Evolutionary conservation across 2,329 filamentous ascomycete species (phyloP).

Genomic region (Alternaria sp.): DNA sequence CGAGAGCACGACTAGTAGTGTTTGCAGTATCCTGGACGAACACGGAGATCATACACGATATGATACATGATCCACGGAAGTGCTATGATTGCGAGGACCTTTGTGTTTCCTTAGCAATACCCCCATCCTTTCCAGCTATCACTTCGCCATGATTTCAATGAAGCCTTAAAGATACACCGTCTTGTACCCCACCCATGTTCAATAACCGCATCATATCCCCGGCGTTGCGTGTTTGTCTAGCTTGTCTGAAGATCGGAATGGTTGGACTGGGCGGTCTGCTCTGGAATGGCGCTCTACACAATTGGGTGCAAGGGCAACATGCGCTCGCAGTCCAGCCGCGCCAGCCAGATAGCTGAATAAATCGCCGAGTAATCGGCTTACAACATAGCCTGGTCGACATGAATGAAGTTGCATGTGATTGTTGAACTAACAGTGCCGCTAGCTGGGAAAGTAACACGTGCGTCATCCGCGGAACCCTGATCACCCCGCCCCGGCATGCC

Average conservation of each 20-base stretch:
- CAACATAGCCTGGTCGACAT: background rate
- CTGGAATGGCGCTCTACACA: constrained; percentile 20
- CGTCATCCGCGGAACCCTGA: constrained; percentile 21
- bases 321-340: constrained; percentile 19
- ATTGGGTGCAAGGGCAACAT: constrained; percentile 18
- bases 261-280: constrained; percentile 29
- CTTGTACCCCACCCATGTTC: constrained; percentile 47
- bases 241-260: constrained; percentile 31
- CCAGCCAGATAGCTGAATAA: constrained; percentile 36
- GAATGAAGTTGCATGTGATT: background rate
- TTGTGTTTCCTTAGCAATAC: constrained; percentile 31
- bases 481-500: constrained; percentile 9
- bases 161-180: constrained; percentile 52
- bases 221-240: constrained; percentile 46
- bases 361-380: constrained; percentile 28
- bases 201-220: constrained; percentile 51
- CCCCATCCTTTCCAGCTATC: constrained; percentile 28
- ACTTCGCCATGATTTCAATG: constrained; percentile 45
- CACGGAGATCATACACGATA: constrained; percentile 29
- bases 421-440: background rate
- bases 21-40: constrained; percentile 18
- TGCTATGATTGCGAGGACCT: constrained; percentile 20
- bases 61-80: constrained; percentile 36
- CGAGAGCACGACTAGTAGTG: constrained; percentile 13
- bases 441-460: constrained; percentile 7